phyloP scores from a whole-genome alignment of 257 asterid genomes.

The Thymus mandschuricus region DNA sequence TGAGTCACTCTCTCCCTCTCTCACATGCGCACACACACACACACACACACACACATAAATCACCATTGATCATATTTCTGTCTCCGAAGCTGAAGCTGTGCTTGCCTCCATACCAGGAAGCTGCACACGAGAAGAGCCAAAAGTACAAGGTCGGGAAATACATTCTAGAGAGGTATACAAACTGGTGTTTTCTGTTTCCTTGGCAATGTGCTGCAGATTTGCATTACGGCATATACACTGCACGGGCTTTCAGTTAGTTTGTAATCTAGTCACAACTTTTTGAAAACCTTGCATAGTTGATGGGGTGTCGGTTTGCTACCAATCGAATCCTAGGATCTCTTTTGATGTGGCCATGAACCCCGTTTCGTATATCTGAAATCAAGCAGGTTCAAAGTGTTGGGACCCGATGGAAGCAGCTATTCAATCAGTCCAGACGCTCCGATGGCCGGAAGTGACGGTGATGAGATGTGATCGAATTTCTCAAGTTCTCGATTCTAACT shows the following conservation, averaged over 20 bases:
- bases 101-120: slow-evolving; percentile 46
- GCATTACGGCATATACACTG: not conserved
- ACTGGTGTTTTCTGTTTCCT: not conserved
- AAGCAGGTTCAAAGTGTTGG: slow-evolving; percentile 68
- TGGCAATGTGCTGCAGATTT: not conserved
- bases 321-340: too few species aligned
- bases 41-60: too few species aligned
- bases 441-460: slow-evolving; percentile 58
- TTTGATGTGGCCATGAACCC: not conserved
- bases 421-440: slow-evolving; percentile 44
- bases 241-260: not conserved
- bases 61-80: slow-evolving; percentile 4
- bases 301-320: too few species aligned
- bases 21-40: too few species aligned
- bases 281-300: not conserved
- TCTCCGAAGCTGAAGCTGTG: slow-evolving; percentile 9
- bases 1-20: slow-evolving; percentile 30
- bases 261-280: not conserved
- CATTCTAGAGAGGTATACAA: slow-evolving; percentile 75
- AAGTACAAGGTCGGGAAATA: slow-evolving; percentile 80
- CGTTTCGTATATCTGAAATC: slow-evolving; percentile 1
- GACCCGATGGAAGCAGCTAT: slow-evolving; percentile 75
- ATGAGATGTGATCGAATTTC: slow-evolving; percentile 39
- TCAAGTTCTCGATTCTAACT: slow-evolving; percentile 12
- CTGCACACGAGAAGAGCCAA: slow-evolving; percentile 63